phyloP scores from a whole-genome alignment of 805 yeast species.

The Jamesozyma piceae region DNA sequence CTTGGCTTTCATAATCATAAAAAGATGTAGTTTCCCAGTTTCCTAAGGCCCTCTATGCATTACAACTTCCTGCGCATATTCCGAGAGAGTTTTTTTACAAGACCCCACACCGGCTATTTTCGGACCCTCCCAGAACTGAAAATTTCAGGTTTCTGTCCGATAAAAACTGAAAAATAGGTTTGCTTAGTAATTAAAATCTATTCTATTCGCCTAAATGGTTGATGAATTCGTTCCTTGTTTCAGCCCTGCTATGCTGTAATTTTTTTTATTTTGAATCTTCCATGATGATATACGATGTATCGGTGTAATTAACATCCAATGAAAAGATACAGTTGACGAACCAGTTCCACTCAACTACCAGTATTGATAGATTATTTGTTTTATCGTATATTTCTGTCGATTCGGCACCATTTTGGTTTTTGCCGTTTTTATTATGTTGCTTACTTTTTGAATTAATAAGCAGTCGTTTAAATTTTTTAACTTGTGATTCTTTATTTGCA shows the following conservation, averaged over 20 bases:
- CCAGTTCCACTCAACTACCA: slow-evolving; percentile 31
- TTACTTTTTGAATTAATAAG: not conserved
- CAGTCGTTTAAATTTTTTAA: slow-evolving; percentile 18
- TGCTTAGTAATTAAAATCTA: not conserved
- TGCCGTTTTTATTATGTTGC: slow-evolving; percentile 4
- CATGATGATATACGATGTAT: not conserved
- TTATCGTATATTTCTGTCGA: not conserved
- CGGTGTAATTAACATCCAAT: slow-evolving; percentile 13
- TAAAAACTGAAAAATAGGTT: not conserved
- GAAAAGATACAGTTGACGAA: slow-evolving; percentile 24
- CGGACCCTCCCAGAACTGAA: no score
- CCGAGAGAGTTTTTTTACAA: no score
- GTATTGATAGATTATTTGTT: not conserved
- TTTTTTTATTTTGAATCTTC: not conserved
- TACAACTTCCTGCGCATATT: no score
- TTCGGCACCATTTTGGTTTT: not conserved
- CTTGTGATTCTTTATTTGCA: slow-evolving; percentile 22
- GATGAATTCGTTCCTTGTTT: not conserved
- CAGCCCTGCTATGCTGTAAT: not conserved
- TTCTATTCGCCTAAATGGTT: not conserved
- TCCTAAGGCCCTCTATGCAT: no score
- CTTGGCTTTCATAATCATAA: no score
- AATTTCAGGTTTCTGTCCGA: not conserved
- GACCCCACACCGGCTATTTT: no score
- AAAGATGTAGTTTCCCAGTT: no score